phyloP scores from a whole-genome alignment of 108 stramenopile species.

The Skeletonema menzelii region DNA sequence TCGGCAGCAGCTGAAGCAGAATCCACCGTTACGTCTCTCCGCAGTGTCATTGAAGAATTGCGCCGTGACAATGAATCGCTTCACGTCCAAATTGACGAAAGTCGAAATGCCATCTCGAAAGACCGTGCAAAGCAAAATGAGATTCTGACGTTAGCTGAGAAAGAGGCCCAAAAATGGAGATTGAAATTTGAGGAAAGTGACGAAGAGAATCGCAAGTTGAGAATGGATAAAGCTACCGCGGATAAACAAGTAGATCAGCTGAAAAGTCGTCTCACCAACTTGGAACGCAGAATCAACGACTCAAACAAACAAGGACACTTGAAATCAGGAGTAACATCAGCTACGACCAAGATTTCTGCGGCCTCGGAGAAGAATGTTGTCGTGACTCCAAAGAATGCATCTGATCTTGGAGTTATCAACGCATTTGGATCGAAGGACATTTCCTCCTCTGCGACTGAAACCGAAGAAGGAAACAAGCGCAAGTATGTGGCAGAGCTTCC shows the following conservation, averaged over 20 bases:
- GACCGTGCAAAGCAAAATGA: conserved; percentile 49
- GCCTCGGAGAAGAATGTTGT: background rate
- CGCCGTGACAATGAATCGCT: conserved; percentile 57
- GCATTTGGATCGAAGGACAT: conserved; percentile 20
- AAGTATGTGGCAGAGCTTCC: conserved; percentile 33
- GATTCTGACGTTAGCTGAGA: conserved; percentile 44
- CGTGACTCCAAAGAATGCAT: conserved; percentile 30
- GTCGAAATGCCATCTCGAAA: conserved; percentile 28
- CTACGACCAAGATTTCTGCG: background rate
- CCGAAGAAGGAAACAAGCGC: conserved; percentile 18
- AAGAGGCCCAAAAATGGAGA: conserved; percentile 53
- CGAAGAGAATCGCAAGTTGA: conserved; percentile 50
- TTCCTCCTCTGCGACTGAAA: background rate
- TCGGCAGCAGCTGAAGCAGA: conserved; percentile 57
- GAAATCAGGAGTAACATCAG: background rate
- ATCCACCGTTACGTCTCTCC: conserved; percentile 52
- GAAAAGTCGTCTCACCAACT: conserved; percentile 37
- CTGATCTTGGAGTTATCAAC: conserved; percentile 43
- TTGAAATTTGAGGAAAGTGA: conserved; percentile 54
- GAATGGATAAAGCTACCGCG: conserved; percentile 39
- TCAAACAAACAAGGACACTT: background rate
- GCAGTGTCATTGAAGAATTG: conserved; percentile 52
- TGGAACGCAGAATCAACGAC: conserved; percentile 45
- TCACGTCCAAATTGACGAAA: conserved; percentile 48
- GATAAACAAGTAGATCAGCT: conserved; percentile 53